These are phyloP conservation scores for Zoysia japonica DNA, from an alignment of 176 grass and related monocot species.

Conservation along the genomic window DNA sequence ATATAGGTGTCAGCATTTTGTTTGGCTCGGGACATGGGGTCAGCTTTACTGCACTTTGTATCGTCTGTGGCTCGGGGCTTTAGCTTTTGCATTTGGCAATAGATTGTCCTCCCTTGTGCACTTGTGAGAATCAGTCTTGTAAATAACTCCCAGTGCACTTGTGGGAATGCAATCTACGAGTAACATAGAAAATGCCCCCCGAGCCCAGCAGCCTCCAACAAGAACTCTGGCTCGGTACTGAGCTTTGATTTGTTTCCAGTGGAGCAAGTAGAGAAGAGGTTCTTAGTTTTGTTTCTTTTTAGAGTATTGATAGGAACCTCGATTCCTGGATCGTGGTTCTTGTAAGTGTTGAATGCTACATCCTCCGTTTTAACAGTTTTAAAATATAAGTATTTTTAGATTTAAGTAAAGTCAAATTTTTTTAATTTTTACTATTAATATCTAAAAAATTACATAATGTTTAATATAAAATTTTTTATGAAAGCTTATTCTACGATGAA, in stretches of 20 bases:
- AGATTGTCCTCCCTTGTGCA: conserved; percentile 34
- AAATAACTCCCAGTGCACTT: conserved; percentile 26
- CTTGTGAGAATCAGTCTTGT: conserved; percentile 39
- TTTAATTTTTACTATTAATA: too few relatives aligned
- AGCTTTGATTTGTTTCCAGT: background rate
- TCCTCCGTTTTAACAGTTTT: too few relatives aligned
- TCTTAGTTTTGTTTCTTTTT: too few relatives aligned
- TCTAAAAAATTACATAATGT: too few relatives aligned
- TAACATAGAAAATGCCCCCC: background rate
- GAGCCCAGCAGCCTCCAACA: background rate
- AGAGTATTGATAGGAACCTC: background rate
- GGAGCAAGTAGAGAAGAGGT: background rate
- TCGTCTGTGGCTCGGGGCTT: background rate
- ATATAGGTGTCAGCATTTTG: conserved; percentile 29
- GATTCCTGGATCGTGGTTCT: background rate
- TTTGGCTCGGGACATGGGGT: conserved; percentile 10
- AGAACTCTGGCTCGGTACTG: background rate
- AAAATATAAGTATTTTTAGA: too few relatives aligned
- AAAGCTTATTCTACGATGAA: too few relatives aligned
- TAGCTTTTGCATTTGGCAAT: conserved; percentile 35
- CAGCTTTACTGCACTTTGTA: conserved; percentile 34
- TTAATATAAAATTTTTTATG: too few relatives aligned
- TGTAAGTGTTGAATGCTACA: background rate
- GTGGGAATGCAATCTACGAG: background rate
- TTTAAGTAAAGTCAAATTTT: too few relatives aligned